Conservation (phyloP, 495 filamentous ascomycete genomes). For the Penicillium turbatum region DNA sequence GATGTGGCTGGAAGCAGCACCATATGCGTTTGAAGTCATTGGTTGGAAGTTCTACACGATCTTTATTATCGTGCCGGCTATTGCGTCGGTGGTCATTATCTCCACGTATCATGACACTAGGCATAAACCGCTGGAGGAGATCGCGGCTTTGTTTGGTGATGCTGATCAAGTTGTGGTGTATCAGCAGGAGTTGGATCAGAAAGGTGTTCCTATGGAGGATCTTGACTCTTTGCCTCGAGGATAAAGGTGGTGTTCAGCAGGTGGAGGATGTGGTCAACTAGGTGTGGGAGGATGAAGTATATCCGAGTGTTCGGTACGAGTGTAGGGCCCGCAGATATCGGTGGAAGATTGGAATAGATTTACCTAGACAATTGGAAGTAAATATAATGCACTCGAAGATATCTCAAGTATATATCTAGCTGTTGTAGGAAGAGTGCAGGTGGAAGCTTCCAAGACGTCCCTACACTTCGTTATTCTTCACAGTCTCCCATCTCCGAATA, state of each 20-base stretch:
- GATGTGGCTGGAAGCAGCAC: slow-evolving; percentile 1
- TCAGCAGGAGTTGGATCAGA: slow-evolving; percentile 66
- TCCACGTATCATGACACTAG: neutral
- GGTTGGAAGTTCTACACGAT: slow-evolving; percentile 1
- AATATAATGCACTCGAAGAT: too few species aligned
- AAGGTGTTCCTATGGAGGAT: slow-evolving; percentile 30
- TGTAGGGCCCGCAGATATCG: too few species aligned
- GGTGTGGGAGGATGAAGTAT: too few species aligned
- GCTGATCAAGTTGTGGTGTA: slow-evolving; percentile 4
- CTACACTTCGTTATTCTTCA: too few species aligned
- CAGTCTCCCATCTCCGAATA: too few species aligned
- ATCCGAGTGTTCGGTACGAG: too few species aligned
- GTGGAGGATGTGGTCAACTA: neutral
- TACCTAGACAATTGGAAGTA: too few species aligned
- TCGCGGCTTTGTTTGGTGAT: slow-evolving; percentile 5
- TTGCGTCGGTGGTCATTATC: neutral
- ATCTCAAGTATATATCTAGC: too few species aligned
- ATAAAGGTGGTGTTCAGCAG: neutral
- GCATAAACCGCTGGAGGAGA: slow-evolving; percentile 6
- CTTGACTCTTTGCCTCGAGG: neutral
- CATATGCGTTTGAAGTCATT: neutral
- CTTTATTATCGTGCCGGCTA: neutral
- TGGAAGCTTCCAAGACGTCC: too few species aligned
- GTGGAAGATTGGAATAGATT: too few species aligned
- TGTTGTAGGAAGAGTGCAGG: too few species aligned